phyloP scores from a whole-genome alignment of 2,329 filamentous ascomycete genomes.

The Pyrenochaeta sp. region DNA sequence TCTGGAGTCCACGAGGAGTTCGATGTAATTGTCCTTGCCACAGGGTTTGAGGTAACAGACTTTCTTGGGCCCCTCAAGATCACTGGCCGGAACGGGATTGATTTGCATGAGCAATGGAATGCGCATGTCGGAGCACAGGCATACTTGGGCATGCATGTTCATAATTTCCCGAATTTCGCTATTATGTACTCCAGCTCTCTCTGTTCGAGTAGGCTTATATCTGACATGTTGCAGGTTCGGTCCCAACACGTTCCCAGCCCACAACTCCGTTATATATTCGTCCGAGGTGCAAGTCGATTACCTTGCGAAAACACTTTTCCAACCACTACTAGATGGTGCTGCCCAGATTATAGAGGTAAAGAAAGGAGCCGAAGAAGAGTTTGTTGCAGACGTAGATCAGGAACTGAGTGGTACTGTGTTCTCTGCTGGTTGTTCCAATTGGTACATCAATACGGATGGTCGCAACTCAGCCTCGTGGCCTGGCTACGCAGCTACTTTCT shows the following conservation, averaged over 20 bases:
- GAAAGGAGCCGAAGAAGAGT: slow-evolving; percentile 41
- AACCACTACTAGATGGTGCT: slow-evolving; percentile 44
- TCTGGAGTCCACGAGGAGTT: slow-evolving; percentile 23
- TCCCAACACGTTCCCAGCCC: slow-evolving; percentile 40
- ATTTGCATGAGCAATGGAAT: slow-evolving; percentile 28
- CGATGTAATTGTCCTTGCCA: slow-evolving; percentile 47
- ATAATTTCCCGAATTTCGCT: slow-evolving; percentile 36
- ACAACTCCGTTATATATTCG: slow-evolving; percentile 46
- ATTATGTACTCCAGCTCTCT: slow-evolving; percentile 16
- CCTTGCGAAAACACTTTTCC: slow-evolving; percentile 36
- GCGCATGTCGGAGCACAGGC: slow-evolving; percentile 25
- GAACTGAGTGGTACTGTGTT: slow-evolving; percentile 48
- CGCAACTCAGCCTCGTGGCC: slow-evolving; percentile 53
- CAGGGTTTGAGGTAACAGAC: slow-evolving; percentile 47
- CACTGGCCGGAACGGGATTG: slow-evolving; percentile 29
- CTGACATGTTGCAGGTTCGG: slow-evolving; percentile 23
- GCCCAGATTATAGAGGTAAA: slow-evolving; percentile 49
- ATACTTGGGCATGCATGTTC: slow-evolving; percentile 24
- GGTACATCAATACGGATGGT: slow-evolving; percentile 52
- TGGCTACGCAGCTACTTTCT: slow-evolving; percentile 40
- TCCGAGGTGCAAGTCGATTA: slow-evolving; percentile 44
- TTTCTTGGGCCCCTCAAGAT: slow-evolving; percentile 48
- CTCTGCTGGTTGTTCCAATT: slow-evolving; percentile 51
- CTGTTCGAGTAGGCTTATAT: not conserved
- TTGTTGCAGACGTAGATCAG: slow-evolving; percentile 41